phyloP scores from a whole-genome alignment of 768 basidiomycete species.

The Tulasnella sp. region DNA sequence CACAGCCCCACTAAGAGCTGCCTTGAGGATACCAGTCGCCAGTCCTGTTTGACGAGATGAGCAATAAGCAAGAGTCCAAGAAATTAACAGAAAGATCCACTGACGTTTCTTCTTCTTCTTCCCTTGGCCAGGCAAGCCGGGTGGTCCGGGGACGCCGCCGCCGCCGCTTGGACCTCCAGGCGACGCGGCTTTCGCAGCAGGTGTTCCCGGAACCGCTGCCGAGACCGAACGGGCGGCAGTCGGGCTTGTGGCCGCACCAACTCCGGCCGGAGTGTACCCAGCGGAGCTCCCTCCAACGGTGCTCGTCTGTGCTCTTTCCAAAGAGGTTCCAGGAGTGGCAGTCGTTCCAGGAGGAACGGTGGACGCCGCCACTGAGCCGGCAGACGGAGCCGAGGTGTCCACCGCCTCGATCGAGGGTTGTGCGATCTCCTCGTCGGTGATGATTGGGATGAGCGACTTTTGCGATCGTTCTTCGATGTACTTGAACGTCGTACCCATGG shows the following conservation, averaged over 20 bases:
- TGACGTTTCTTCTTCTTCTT: constrained; percentile 13
- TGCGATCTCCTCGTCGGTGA: not conserved
- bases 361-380: not conserved
- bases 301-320: not conserved
- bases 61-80: not conserved
- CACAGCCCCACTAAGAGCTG: not conserved
- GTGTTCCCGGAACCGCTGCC: not conserved
- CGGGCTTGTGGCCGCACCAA: not conserved
- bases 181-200: not conserved
- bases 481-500: not conserved
- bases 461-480: not conserved
- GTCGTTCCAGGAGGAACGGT: not conserved
- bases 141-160: not conserved
- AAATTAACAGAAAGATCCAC: not conserved
- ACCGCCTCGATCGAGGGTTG: not conserved
- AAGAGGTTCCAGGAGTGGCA: not conserved
- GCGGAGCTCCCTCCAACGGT: not conserved
- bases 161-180: not conserved
- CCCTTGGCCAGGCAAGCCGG: constrained; percentile 6
- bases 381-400: not conserved
- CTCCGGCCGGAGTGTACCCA: not conserved
- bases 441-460: not conserved
- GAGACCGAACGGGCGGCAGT: not conserved
- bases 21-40: not conserved
- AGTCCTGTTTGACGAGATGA: not conserved